Evolutionary conservation across 495 filamentous ascomycete species (phyloP).

Genomic region (Penicillium manginii): DNA sequence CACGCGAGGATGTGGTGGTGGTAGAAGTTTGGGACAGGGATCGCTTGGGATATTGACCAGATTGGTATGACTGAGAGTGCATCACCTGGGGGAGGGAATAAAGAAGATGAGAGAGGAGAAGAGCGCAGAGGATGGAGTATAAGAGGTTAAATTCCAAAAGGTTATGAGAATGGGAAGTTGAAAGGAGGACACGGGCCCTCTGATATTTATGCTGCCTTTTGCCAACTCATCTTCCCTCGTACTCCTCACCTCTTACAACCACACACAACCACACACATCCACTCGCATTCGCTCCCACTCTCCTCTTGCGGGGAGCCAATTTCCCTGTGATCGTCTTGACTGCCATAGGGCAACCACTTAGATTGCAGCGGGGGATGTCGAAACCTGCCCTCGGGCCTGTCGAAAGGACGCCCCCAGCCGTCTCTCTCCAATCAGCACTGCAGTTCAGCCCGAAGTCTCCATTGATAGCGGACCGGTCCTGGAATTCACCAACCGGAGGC

Average conservation of each 20-base stretch:
- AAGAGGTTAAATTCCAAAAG: background rate
- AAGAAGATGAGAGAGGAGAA: background rate
- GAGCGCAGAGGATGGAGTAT: background rate
- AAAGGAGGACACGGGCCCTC: background rate
- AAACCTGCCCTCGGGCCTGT: constrained; percentile 8
- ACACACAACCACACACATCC: too few species aligned
- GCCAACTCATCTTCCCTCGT: background rate
- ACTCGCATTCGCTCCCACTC: too few species aligned
- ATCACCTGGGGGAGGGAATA: constrained; percentile 20
- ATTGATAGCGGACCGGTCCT: constrained; percentile 18
- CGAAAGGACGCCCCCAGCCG: constrained; percentile 7
- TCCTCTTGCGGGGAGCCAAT: background rate
- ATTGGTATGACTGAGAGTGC: constrained; percentile 24
- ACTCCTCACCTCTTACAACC: background rate
- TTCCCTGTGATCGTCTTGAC: constrained; percentile 19
- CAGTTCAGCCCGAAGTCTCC: constrained; percentile 5
- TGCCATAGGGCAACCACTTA: constrained; percentile 34
- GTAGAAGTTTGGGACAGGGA: constrained; percentile 32
- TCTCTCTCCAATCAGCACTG: constrained; percentile 7
- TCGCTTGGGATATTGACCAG: constrained; percentile 20
- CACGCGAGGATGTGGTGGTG: constrained; percentile 25
- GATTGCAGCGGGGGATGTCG: constrained; percentile 10
- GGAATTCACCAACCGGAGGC: constrained; percentile 20
- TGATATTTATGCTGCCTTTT: constrained; percentile 18
- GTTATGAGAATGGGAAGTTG: background rate